Percentiles rank a stretch among this genome's conserved stretches.
phyloP scores from a whole-genome alignment of 148 eudicot genomes.

The Rhododendron ferrugineum region DNA sequence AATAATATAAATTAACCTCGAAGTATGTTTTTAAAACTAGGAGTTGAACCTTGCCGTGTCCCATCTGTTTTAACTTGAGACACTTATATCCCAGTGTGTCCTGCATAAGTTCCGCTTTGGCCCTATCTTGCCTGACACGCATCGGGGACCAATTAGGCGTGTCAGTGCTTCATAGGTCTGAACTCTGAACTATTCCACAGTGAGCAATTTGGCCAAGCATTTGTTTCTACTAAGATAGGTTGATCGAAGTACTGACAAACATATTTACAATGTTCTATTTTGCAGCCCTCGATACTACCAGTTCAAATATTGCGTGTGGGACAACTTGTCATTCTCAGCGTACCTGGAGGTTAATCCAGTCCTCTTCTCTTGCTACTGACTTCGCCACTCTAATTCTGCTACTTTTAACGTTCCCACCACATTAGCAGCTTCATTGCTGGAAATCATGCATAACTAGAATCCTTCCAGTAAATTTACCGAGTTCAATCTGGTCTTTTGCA shows the following conservation, averaged over 20 bases:
- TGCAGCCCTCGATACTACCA: constrained; percentile 95
- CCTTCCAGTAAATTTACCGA: neutral
- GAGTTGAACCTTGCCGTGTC: neutral
- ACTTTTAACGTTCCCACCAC: neutral
- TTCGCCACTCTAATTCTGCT: neutral
- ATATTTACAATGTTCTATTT: neutral
- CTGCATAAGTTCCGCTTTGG: neutral
- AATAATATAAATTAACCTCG: neutral
- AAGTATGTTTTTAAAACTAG: neutral
- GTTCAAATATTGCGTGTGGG: constrained; percentile 86
- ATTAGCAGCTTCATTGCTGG: neutral
- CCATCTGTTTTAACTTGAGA: neutral
- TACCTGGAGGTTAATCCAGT: constrained; percentile 73
- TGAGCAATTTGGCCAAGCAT: neutral
- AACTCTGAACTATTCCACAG: neutral
- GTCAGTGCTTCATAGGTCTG: neutral
- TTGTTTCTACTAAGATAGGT: neutral
- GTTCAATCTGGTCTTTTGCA: neutral
- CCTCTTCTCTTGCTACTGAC: constrained; percentile 5
- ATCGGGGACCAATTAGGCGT: neutral
- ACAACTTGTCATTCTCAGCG: constrained; percentile 84
- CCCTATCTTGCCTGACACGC: neutral
- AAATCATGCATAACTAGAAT: neutral
- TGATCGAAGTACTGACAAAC: neutral
- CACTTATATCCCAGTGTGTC: neutral